Evolutionary conservation across 2,329 filamentous ascomycete genomes (phyloP).

Genomic region (Colletotrichum filicis): DNA sequence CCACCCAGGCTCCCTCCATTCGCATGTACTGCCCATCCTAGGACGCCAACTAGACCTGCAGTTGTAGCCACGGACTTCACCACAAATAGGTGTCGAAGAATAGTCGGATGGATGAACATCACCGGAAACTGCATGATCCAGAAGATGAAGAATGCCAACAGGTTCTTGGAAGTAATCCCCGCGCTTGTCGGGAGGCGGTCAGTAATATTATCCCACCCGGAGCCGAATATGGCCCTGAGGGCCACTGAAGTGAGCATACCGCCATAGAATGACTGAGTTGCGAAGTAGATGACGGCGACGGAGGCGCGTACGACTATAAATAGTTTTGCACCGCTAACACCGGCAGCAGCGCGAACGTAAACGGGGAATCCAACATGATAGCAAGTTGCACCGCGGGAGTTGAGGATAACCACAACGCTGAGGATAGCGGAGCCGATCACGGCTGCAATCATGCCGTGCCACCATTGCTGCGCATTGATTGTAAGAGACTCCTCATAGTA

Average conservation of each 20-base stretch:
- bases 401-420: constrained; percentile 45
- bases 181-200: constrained; percentile 58
- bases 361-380: constrained; percentile 51
- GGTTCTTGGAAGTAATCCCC: constrained; percentile 60
- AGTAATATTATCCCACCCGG: constrained; percentile 50
- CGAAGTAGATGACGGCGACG: constrained; percentile 51
- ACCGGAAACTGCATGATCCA: constrained; percentile 62
- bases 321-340: constrained; percentile 50
- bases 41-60: constrained; percentile 44
- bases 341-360: constrained; percentile 45
- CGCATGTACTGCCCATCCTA: constrained; percentile 66
- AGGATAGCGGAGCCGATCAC: constrained; percentile 44
- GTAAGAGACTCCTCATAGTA: neutral
- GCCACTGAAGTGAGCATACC: constrained; percentile 46
- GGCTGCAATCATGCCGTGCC: constrained; percentile 45
- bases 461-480: constrained; percentile 37
- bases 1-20: constrained; percentile 47
- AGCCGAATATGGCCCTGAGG: constrained; percentile 51
- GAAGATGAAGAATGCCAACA: constrained; percentile 65
- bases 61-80: constrained; percentile 55
- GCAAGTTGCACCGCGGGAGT: constrained; percentile 45
- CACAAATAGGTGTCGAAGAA: constrained; percentile 58
- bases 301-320: constrained; percentile 49
- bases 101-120: constrained; percentile 60
- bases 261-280: constrained; percentile 48